Evolutionary conservation across 1,139 yeast species (phyloP).

Genomic region (Blastobotrys petasosporus): DNA sequence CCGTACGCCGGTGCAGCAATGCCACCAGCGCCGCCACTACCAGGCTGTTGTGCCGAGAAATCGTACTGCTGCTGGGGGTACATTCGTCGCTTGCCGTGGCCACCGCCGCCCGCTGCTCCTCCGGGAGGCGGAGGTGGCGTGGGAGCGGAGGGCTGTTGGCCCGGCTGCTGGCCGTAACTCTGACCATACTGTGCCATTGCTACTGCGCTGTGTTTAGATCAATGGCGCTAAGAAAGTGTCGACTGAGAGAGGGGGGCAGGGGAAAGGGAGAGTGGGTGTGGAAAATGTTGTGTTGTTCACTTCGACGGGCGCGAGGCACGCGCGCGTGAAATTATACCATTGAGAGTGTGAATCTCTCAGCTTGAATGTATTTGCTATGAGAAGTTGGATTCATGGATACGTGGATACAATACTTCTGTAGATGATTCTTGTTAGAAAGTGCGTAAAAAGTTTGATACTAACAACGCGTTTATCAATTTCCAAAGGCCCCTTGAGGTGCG

Average conservation of each 20-base stretch:
- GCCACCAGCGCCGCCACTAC: slow-evolving; percentile 30
- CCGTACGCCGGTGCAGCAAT: slow-evolving; percentile 1
- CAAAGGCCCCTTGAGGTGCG: no score
- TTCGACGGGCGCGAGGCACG: not conserved
- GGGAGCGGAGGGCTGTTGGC: slow-evolving; percentile 7
- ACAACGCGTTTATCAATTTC: no score
- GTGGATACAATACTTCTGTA: no score
- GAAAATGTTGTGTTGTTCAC: slow-evolving; percentile 5
- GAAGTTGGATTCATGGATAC: no score
- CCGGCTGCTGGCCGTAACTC: slow-evolving; percentile 9
- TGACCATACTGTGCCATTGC: slow-evolving; percentile 15
- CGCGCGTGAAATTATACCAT: no score
- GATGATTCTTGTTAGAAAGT: no score
- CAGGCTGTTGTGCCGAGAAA: slow-evolving; percentile 29
- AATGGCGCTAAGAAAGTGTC: not conserved
- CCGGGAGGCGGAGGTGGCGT: slow-evolving; percentile 26
- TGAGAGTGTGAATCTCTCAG: no score
- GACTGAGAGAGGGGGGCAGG: not conserved
- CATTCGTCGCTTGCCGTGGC: slow-evolving; percentile 21
- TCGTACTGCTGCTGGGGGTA: slow-evolving; percentile 61
- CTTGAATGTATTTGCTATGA: no score
- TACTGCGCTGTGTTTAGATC: not conserved
- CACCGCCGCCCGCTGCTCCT: slow-evolving; percentile 12
- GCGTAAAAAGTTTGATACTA: no score
- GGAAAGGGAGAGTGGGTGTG: slow-evolving; percentile 1